These are phyloP conservation scores for Aspergillus aculeatinus DNA, from an alignment of 2,329 filamentous ascomycete species.

Conservation along the genomic window DNA sequence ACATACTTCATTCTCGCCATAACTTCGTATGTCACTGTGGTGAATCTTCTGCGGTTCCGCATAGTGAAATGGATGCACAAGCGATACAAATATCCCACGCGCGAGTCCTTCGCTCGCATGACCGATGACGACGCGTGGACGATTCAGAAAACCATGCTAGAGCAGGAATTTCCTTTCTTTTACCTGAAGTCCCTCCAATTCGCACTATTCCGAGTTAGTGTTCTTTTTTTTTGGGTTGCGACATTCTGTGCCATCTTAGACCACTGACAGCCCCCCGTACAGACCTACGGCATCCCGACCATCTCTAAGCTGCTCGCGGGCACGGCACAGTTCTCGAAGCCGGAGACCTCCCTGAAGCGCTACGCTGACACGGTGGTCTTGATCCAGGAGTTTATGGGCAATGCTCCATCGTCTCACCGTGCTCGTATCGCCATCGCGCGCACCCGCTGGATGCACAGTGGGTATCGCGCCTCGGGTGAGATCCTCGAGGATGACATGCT, in stretches of 20 bases:
- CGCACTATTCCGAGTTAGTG: conserved; percentile 56
- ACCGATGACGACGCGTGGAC: conserved; percentile 54
- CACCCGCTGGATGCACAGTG: conserved; percentile 63
- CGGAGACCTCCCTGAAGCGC: conserved; percentile 52
- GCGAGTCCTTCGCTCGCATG: conserved; percentile 52
- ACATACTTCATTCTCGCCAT: conserved; percentile 24
- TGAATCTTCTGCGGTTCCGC: conserved; percentile 31
- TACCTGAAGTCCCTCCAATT: conserved; percentile 56
- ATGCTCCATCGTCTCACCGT: conserved; percentile 46
- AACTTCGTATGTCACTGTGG: conserved; percentile 29
- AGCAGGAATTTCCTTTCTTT: conserved; percentile 58
- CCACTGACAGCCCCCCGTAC: background rate
- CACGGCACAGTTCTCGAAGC: conserved; percentile 51
- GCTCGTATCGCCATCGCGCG: conserved; percentile 56
- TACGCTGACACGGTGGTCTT: conserved; percentile 54
- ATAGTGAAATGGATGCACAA: conserved; percentile 39
- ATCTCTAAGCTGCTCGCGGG: conserved; percentile 52
- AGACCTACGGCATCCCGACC: conserved; percentile 58
- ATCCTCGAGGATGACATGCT: conserved; percentile 65
- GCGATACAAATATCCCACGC: conserved; percentile 47
- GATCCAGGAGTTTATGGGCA: conserved; percentile 49
- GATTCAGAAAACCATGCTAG: conserved; percentile 48
- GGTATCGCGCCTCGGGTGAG: conserved; percentile 57
- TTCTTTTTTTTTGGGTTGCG: background rate
- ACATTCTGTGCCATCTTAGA: background rate